Base-by-base conservation (phyloP, 371 early-diverging fungal genomes). In the Apophysomyces ossiformis region DNA sequence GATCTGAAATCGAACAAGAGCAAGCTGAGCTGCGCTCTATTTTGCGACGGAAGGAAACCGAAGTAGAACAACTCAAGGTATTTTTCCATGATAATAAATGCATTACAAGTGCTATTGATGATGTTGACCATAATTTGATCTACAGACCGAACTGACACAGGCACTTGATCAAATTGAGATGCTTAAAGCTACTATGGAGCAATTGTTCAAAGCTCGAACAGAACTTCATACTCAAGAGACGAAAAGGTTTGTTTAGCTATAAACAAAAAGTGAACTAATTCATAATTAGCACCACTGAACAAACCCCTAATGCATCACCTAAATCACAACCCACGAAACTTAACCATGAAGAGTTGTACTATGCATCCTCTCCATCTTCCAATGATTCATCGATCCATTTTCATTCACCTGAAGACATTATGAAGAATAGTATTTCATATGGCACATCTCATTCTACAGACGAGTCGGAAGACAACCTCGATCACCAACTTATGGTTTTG, bases 131-230 rank as follows among this genome's bases (percentile, higher is more conserved):
- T 50, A 21, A 8, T 50, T n/a, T 21, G 26, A 61, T 18, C 16
- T 39, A 39, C 38, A 63, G 63, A 26, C 41, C 4, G 58, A 65
- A 36, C 65, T 58, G 36, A 58, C 38, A 15, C 58, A 57, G 37
- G 44, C 57, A 21, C 18, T 50, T 47, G 66, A 60, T 37, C 67
- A 66, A 35, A 43, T 66, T 43, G 61, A 61, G 18, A n/a, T 60
- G 8, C 16, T 66, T 16, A 47, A 60, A 43, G 54, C 67, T 39
- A 61, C 61, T 5, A 32, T 66, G 60, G 61, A 60, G 18, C 67
- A 57, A 37, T 26, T 66, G 13, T n/a, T 60, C 18, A 47, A 44
- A 50, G 9, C 54, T 7, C 54, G 32, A 35, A 50, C 43, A 2
- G 35, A 45, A 15, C 18, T 62, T 36, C 50, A 62, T 15, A 21